phyloP scores from a whole-genome alignment of 2,329 filamentous ascomycete species.

The Hymenoscyphus fructigenus region DNA sequence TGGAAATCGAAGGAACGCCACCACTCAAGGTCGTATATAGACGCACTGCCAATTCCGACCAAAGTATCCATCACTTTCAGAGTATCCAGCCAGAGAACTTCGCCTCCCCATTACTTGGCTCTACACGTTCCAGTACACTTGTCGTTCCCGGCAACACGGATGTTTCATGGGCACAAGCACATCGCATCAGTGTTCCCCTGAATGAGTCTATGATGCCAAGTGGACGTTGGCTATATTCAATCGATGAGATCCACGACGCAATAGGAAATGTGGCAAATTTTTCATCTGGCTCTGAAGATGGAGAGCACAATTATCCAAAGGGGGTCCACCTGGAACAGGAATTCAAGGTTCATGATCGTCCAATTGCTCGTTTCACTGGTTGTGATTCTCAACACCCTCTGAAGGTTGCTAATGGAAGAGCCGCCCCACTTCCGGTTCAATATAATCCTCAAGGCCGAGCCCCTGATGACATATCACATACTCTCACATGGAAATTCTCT shows the following conservation, averaged over 20 bases:
- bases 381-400: slow-evolving; percentile 81
- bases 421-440: slow-evolving; percentile 66
- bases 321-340: slow-evolving; percentile 67
- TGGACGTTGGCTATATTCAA: slow-evolving; percentile 83
- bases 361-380: slow-evolving; percentile 66
- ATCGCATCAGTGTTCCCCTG: slow-evolving; percentile 74
- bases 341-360: slow-evolving; percentile 85
- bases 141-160: slow-evolving; percentile 61
- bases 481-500: slow-evolving; percentile 79
- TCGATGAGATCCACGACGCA: slow-evolving; percentile 89
- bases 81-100: slow-evolving; percentile 90
- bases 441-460: slow-evolving; percentile 63
- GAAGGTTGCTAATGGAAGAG: slow-evolving; percentile 75
- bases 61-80: slow-evolving; percentile 85
- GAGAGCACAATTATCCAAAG: slow-evolving; percentile 58
- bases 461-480: slow-evolving; percentile 64
- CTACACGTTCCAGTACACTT: slow-evolving; percentile 56
- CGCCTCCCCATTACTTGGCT: slow-evolving; percentile 70
- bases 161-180: slow-evolving; percentile 76
- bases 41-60: slow-evolving; percentile 77
- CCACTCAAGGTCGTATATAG: slow-evolving; percentile 93
- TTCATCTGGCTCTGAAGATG: slow-evolving; percentile 63
- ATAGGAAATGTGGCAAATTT: slow-evolving; percentile 87
- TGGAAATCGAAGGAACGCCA: slow-evolving; percentile 85
- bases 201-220: slow-evolving; percentile 83